phyloP scores from a whole-genome alignment of 148 eudicot species.

The Cornus suecica region DNA sequence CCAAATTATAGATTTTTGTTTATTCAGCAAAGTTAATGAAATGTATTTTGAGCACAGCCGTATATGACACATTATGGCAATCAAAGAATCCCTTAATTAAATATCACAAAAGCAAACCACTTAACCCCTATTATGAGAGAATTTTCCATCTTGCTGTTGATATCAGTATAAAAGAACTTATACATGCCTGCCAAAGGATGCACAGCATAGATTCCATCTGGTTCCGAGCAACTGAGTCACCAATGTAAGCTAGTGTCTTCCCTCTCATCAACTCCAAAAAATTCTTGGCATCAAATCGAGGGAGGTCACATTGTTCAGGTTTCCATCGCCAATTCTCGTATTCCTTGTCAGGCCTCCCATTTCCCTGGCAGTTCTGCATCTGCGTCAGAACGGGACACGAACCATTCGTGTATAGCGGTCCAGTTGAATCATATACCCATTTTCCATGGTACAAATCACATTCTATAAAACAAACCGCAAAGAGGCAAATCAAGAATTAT shows the following conservation, averaged over 20 bases:
- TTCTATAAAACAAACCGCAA: conserved; percentile 32
- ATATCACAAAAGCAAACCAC: background rate
- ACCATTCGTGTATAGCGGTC: conserved; percentile 73
- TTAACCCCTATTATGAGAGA: background rate
- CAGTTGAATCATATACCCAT: conserved; percentile 74
- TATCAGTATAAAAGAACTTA: background rate
- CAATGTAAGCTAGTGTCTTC: conserved; percentile 65
- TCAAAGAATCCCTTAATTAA: background rate
- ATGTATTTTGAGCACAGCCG: background rate
- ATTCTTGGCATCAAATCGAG: conserved; percentile 53
- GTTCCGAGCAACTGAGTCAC: conserved; percentile 69
- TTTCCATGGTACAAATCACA: conserved; percentile 88
- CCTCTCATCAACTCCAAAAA: conserved; percentile 68
- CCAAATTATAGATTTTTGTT: no score
- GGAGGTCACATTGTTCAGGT: conserved; percentile 65
- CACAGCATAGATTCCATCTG: conserved; percentile 59
- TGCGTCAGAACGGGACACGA: conserved; percentile 80
- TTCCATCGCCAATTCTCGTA: conserved; percentile 60
- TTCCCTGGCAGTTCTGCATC: conserved; percentile 96
- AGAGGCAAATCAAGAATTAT: conserved; percentile 3
- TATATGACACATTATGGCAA: background rate
- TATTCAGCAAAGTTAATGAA: no score
- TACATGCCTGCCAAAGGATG: conserved; percentile 84
- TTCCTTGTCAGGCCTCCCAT: conserved; percentile 96
- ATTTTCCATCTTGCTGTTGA: background rate